Evolutionary conservation across 1,284 basidiomycete genomes (phyloP).

Genomic region (Rhodotorula glutinis): DNA sequence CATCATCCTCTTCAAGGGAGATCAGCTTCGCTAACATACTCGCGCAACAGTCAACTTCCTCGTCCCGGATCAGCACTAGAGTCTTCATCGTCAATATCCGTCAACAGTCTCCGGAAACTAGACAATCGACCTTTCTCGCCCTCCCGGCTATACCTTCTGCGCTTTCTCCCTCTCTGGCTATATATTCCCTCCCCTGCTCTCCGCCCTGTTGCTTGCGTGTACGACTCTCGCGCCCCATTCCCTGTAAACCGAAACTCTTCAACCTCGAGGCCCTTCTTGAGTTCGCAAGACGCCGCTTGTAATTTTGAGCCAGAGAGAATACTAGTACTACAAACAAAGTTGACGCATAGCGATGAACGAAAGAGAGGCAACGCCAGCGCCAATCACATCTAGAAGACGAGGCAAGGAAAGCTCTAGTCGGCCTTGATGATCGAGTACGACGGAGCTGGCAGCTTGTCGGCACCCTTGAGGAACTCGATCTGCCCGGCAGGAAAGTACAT

Average conservation of each 20-base stretch:
- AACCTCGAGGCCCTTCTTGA: no score
- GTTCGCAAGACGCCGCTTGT: no score
- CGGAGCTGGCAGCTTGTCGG: slow-evolving; percentile 32
- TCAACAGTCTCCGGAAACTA: not conserved
- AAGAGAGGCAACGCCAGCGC: not conserved
- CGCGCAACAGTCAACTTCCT: slow-evolving; percentile 56
- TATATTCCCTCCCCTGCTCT: no score
- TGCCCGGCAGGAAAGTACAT: not conserved
- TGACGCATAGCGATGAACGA: not conserved
- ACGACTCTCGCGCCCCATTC: not conserved
- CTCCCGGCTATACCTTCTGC: not conserved
- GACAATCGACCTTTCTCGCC: not conserved
- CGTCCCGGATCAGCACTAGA: slow-evolving; percentile 33
- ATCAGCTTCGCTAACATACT: not conserved
- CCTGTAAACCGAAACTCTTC: no score
- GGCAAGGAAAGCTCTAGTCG: not conserved
- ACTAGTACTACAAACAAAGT: not conserved
- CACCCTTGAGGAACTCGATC: slow-evolving; percentile 35
- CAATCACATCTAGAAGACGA: no score
- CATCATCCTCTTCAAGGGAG: not conserved
- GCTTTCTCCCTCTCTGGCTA: not conserved
- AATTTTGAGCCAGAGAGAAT: no score
- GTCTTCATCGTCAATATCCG: not conserved
- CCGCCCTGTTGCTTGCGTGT: not conserved
- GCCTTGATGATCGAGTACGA: slow-evolving; percentile 37